phyloP scores from a whole-genome alignment of 805 yeast genomes.

The Saccharomycopsis selenospora region DNA sequence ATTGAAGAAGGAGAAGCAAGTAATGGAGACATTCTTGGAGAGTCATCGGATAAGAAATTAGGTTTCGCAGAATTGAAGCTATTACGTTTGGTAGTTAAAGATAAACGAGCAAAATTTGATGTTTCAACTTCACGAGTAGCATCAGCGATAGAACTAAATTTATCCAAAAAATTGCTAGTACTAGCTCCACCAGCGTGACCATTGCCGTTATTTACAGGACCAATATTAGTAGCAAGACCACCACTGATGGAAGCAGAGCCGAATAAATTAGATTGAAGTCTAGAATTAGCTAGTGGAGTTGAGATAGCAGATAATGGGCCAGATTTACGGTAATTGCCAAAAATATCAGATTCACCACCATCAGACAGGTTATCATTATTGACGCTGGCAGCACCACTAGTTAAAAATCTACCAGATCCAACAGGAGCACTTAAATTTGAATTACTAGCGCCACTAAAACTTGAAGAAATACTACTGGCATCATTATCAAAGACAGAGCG shows the following conservation, averaged over 20 bases:
- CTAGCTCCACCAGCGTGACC: constrained; percentile 23
- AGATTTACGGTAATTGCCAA: constrained; percentile 33
- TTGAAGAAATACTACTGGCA: constrained; percentile 27
- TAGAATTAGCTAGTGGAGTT: constrained; percentile 30
- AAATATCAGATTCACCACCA: constrained; percentile 34
- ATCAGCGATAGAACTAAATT: constrained; percentile 59
- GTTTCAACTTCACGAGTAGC: constrained; percentile 61
- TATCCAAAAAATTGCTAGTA: constrained; percentile 46
- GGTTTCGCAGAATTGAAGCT: constrained; percentile 42
- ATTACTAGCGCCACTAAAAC: constrained; percentile 26
- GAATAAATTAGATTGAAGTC: constrained; percentile 35
- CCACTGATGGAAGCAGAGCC: constrained; percentile 54
- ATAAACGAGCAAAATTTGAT: constrained; percentile 34
- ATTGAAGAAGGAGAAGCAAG: constrained; percentile 25
- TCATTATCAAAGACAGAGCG: constrained; percentile 24
- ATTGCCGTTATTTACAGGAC: constrained; percentile 5
- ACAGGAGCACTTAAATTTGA: constrained; percentile 11
- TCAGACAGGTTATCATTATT: constrained; percentile 31
- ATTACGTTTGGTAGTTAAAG: constrained; percentile 30
- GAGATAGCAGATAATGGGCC: constrained; percentile 42
- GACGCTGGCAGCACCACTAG: constrained; percentile 33
- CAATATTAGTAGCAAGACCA: constrained; percentile 30
- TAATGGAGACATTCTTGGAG: constrained; percentile 22
- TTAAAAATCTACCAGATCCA: constrained; percentile 1
- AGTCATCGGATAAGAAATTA: constrained; percentile 37